Evolutionary conservation across 176 grass and related monocot species (phyloP).

Genomic region (Alloteropsis semialata): DNA sequence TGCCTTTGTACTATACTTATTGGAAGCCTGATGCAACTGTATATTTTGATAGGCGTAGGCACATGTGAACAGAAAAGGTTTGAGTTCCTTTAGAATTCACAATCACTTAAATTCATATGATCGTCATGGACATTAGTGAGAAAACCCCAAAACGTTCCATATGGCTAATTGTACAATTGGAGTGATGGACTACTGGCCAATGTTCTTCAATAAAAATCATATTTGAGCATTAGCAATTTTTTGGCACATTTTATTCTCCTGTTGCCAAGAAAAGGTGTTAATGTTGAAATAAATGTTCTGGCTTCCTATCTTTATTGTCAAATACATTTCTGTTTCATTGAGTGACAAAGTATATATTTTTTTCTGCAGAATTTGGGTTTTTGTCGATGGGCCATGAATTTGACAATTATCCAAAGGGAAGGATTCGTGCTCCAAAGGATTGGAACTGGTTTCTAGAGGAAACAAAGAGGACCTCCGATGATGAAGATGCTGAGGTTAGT

Average conservation of each 20-base stretch:
- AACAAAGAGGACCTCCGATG: conserved; percentile 22
- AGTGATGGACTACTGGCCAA: not conserved
- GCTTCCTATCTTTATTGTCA: not conserved
- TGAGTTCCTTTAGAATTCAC: not conserved
- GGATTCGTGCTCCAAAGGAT: conserved; percentile 51
- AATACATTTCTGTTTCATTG: not conserved
- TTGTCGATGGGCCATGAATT: conserved; percentile 72
- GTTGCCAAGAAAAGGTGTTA: not conserved
- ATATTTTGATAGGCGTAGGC: not conserved
- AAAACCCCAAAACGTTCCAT: not conserved
- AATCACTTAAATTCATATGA: not conserved
- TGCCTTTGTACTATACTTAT: not conserved
- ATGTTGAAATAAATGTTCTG: not conserved
- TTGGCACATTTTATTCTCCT: not conserved
- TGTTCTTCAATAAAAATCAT: not conserved
- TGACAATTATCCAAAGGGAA: conserved; percentile 56
- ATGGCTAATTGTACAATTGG: not conserved
- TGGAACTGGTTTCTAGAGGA: conserved; percentile 84
- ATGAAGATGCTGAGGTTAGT: conserved; percentile 42
- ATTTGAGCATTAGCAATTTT: not conserved
- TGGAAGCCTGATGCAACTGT: not conserved
- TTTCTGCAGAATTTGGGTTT: conserved; percentile 81
- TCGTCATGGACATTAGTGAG: not conserved
- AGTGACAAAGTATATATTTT: not conserved
- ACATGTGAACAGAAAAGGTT: not conserved